Evolutionary conservation across 2,329 filamentous ascomycete species (phyloP).

Genomic region (Xylaria sp.): DNA sequence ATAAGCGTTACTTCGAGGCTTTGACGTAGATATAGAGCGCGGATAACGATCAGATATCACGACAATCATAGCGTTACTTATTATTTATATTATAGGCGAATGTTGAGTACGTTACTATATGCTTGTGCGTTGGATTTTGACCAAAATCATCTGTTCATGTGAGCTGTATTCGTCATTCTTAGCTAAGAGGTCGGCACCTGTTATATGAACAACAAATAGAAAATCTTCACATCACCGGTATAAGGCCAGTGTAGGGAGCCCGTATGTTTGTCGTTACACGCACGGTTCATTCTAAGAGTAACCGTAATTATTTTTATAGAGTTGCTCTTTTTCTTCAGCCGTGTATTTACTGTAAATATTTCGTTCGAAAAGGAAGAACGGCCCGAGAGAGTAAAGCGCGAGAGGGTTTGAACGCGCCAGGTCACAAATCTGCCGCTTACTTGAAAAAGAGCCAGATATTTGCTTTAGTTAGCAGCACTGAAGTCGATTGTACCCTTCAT

Average conservation of each 20-base stretch:
- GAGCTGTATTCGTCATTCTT: not conserved
- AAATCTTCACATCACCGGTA: not conserved
- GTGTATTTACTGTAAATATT: no score
- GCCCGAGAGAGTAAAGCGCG: no score
- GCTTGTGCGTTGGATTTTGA: not conserved
- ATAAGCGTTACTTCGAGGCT: not conserved
- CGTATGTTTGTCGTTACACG: no score
- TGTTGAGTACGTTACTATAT: not conserved
- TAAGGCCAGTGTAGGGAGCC: no score
- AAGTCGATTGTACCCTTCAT: no score
- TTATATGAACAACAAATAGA: not conserved
- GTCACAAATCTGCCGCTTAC: no score
- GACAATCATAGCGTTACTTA: conserved; percentile 8
- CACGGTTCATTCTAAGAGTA: no score
- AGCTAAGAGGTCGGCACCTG: not conserved
- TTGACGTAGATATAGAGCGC: not conserved
- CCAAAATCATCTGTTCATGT: conserved; percentile 11
- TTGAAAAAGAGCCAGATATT: no score
- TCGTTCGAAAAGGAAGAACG: no score
- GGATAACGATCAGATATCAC: not conserved
- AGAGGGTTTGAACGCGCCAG: no score
- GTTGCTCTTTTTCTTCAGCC: no score
- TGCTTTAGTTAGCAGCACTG: not conserved
- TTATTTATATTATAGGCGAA: conserved; percentile 13
- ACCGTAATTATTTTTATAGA: no score